A percentile compares a stretch with the other conserved stretches of the same genome.
Evolutionary conservation across 2,329 filamentous ascomycete genomes (phyloP).

Genomic region (Fusarium longipes): DNA sequence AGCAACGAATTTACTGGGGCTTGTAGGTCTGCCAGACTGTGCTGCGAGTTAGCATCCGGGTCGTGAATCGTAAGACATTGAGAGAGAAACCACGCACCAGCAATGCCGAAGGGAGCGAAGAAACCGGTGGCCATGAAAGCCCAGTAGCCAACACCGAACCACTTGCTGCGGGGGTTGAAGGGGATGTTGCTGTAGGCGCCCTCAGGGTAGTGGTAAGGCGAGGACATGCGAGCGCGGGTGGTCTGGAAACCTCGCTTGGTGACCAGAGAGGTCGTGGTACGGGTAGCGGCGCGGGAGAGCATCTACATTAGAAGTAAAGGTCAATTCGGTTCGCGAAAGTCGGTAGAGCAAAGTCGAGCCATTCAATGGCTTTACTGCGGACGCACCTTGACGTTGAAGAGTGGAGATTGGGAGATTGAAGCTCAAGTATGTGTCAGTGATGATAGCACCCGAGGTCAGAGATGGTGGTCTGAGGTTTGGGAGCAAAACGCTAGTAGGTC

Average conservation of each 20-base stretch:
- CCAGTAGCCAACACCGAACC: constrained; percentile 88
- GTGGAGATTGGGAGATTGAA: constrained; percentile 45
- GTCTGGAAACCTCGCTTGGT: constrained; percentile 94
- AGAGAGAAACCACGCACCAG: constrained; percentile 60
- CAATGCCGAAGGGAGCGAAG: constrained; percentile 71
- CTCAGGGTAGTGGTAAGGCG: constrained; percentile 98
- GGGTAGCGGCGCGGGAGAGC: constrained; percentile 77
- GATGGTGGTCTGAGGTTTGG: constrained; percentile 50
- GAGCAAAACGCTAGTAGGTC: constrained; percentile 45
- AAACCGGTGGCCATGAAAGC: constrained; percentile 70
- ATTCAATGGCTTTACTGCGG: constrained; percentile 14
- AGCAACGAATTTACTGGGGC: constrained; percentile 49
- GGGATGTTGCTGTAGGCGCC: constrained; percentile 94
- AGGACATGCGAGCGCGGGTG: constrained; percentile 84
- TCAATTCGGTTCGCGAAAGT: constrained; percentile 55
- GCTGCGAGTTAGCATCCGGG: constrained; percentile 36
- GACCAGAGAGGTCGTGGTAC: constrained; percentile 75
- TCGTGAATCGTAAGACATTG: constrained; percentile 10
- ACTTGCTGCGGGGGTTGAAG: constrained; percentile 93
- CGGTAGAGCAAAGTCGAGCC: neutral
- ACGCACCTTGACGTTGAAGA: constrained; percentile 46
- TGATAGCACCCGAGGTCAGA: constrained; percentile 46
- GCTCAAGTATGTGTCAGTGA: constrained; percentile 45
- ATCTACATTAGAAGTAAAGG: constrained; percentile 67
- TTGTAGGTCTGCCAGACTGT: constrained; percentile 63